phyloP scores from a whole-genome alignment of 2,329 filamentous ascomycete species.

The Blumeria graminis region DNA sequence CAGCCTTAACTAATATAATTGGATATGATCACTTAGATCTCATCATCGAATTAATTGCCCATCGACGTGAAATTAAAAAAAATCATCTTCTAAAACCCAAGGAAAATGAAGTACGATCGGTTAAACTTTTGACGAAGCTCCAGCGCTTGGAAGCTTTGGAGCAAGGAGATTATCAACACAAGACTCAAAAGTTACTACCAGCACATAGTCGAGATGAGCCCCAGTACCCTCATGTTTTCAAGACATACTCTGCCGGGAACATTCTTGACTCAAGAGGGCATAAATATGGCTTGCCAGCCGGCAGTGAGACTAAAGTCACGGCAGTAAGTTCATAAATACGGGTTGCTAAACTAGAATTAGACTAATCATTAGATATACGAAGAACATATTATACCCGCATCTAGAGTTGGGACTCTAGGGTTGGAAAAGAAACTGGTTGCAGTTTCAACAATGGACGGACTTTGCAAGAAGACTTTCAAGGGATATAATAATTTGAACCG shows the following conservation, averaged over 20 bases:
- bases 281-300: constrained; percentile 59
- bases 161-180: constrained; percentile 60
- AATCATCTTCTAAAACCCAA: constrained; percentile 17
- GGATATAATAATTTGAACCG: constrained; percentile 85
- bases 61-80: constrained; percentile 40
- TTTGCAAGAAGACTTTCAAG: constrained; percentile 79
- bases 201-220: constrained; percentile 46
- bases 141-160: constrained; percentile 61
- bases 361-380: constrained; percentile 43
- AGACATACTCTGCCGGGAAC: constrained; percentile 61
- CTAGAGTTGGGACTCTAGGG: constrained; percentile 49
- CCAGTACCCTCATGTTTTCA: constrained; percentile 87
- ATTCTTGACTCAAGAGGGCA: constrained; percentile 55
- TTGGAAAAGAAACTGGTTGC: constrained; percentile 50
- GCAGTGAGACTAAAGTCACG: constrained; percentile 45
- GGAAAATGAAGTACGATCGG: constrained; percentile 19
- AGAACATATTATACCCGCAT: constrained; percentile 69
- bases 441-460: constrained; percentile 63
- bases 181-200: constrained; percentile 45
- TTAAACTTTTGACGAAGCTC: constrained; percentile 44
- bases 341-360: not conserved
- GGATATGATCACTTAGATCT: constrained; percentile 88
- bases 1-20: constrained; percentile 65
- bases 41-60: constrained; percentile 67
- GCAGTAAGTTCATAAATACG: constrained; percentile 13